Base-by-base conservation (phyloP, 129 eudicot species). In the Helianthus tuberosus region DNA sequence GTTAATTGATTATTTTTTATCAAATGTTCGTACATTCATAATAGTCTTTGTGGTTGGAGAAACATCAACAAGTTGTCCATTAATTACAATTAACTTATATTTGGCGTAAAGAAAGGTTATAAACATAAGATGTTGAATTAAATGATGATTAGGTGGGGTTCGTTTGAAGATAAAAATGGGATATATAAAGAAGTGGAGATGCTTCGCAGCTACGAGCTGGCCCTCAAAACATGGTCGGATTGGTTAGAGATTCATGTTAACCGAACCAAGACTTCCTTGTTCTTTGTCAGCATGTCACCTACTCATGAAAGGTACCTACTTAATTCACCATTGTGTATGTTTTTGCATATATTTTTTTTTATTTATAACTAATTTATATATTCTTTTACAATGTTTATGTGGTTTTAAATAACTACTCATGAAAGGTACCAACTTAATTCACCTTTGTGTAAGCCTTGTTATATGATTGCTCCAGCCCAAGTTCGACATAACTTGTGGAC, bases 281-380 rank as follows among this genome's bases (percentile, higher is more conserved):
- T 86, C 71, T 92, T 85, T 75, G 76, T 87, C 39, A 89, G 85
- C 85, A 89, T 92, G 96, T 89, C 97, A 12, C 96, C 97, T n/a
- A 85, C 93, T 41, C 97, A 92, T 73, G 81, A 82, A 69, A 85
- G 92, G 97, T 90, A 87, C 7, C 5, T 62, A 54, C 14, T 32
- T 44, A 13, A 15, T 44, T 52, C 27, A 72, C 6, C 13, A 8
- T 32, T 69, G 4, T 44, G 1, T n/a, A n/a, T 43, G 1, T 9
- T 60, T 61, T 6, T 29, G 46, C 64, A 27, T 20, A 0, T n/a
- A n/a, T n/a, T 25, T 8, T 5, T 25, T 11, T 59, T 59, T 9
- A 27, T 11, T 25, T 15, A 2, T 53, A 53, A 53, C 0, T n/a
- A 53, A 53, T 53, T 0, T 53, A 6, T 7, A 5, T n/a, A 8